Evolutionary conservation across 2,329 filamentous ascomycete genomes (phyloP), one percentile per base, ranked within the genome.

Genomic region (Fusarium stilboides): DNA sequence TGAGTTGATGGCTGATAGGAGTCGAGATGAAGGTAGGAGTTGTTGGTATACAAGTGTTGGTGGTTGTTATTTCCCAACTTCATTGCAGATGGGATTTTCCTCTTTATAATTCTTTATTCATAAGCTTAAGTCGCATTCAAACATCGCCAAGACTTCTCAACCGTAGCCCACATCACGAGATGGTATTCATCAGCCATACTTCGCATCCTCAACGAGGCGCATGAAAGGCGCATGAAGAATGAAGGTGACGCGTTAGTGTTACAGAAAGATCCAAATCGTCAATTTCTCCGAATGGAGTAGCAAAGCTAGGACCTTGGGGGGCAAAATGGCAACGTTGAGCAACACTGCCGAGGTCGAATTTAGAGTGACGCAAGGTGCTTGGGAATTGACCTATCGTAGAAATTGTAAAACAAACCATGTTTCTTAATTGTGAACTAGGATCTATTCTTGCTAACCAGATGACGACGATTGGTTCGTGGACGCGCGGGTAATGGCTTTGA

Each of bases 181-280:
- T 17, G 26, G 20, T 17, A 6, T 12, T n/a, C 9, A 19, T 17
- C 34, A 19, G 20, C n/a, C 39, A 45, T 31, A 36, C 28, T 31
- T 46, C 36, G 20, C 19, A 58, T 15, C 14, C 8, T 42, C n/a
- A 26, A 39, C 14, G 40, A 46, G 59, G 28, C 52, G 52, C 52
- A 65, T 46, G 36, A 19, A 13, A 46, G 59, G 28, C 52, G 52
- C 52, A 65, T 46, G 36, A 17, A 10, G 39, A 20, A 42, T 8
- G n/a, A 8, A 50, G n/a, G 45, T 64, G 61, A 64, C 59, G 52
- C 39, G 61, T 65, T 64, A 20, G 24, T 34, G 26, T 46, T 26
- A 37, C 28, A 19, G 33, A 37, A 20, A 20, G 13, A 36, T 37
- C 24, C 6, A 63, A 39, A 28, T 10, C 22, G 57, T 39, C 22